A percentile compares a stretch with the other conserved stretches of the same genome.
phyloP scores from a whole-genome alignment of 164 flowering plant genomes.

The Cinnamomum micranthum region DNA sequence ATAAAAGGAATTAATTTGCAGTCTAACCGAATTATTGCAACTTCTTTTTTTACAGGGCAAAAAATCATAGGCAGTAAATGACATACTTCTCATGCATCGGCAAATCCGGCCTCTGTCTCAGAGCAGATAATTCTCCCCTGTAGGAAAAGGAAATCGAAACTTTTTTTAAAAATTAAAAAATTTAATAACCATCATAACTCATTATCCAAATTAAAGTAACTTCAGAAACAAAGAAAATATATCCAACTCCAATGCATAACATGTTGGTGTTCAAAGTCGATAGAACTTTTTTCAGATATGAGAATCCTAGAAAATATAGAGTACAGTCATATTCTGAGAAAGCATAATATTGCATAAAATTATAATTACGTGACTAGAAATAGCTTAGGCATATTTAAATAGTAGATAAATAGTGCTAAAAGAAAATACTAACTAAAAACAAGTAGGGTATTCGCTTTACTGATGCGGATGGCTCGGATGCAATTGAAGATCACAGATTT shows the following conservation, averaged over 20 bases:
- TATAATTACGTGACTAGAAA: too few species aligned
- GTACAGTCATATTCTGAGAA: too few species aligned
- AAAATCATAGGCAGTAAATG: neutral
- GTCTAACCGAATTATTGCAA: too few species aligned
- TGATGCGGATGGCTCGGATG: too few species aligned
- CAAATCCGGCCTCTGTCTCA: slow-evolving; percentile 49
- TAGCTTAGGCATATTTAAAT: too few species aligned
- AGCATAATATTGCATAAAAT: too few species aligned
- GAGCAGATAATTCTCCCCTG: slow-evolving; percentile 42
- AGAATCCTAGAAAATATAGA: neutral
- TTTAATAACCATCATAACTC: neutral
- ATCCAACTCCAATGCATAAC: neutral
- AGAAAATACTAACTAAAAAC: too few species aligned
- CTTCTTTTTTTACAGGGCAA: neutral
- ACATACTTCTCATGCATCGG: slow-evolving; percentile 63
- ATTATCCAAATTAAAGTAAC: neutral
- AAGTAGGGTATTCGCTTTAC: too few species aligned
- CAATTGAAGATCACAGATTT: too few species aligned
- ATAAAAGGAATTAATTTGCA: too few species aligned
- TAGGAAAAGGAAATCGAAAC: slow-evolving; percentile 15
- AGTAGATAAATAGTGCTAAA: too few species aligned
- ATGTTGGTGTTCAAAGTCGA: neutral
- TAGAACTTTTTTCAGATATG: too few species aligned
- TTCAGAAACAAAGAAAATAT: neutral
- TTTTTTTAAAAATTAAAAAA: neutral